phyloP scores from a whole-genome alignment of 371 early-diverging fungal species.

The Fennellomyces sp. region DNA sequence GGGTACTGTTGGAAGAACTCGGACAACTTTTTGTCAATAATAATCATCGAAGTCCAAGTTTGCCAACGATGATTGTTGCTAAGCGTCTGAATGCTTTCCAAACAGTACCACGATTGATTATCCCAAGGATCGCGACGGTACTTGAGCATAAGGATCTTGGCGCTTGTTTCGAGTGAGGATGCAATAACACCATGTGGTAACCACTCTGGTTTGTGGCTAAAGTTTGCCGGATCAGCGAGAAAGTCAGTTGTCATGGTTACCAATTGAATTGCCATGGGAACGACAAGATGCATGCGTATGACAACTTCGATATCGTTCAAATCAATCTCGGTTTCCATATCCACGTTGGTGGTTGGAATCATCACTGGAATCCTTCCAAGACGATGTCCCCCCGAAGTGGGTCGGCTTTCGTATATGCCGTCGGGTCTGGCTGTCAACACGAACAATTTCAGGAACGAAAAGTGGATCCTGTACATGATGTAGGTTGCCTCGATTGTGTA shows the following conservation, averaged over 20 bases:
- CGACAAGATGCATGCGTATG: conserved; percentile 3
- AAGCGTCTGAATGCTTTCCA: neutral
- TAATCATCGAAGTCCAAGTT: conserved; percentile 10
- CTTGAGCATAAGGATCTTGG: conserved; percentile 15
- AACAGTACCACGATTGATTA: neutral
- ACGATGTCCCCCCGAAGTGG: neutral
- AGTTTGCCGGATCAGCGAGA: neutral
- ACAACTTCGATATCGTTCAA: conserved; percentile 12
- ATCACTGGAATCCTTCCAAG: neutral
- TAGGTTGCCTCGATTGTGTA: conserved; percentile 27
- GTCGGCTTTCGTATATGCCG: neutral
- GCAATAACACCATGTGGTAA: conserved; percentile 11
- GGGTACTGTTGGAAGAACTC: conserved; percentile 12
- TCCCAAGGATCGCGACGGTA: conserved; percentile 16
- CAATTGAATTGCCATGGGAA: conserved; percentile 6
- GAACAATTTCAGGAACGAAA: conserved; percentile 15
- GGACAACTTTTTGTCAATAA: neutral
- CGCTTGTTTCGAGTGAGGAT: conserved; percentile 13
- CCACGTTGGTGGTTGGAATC: neutral
- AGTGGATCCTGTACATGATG: conserved; percentile 25
- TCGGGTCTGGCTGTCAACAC: neutral
- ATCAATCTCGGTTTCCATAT: neutral
- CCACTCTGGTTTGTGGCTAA: neutral
- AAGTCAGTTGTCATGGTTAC: neutral
- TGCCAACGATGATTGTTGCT: conserved; percentile 5